Conservation (phyloP, 2,329 filamentous ascomycete species). For the Fusarium duplospermum region DNA sequence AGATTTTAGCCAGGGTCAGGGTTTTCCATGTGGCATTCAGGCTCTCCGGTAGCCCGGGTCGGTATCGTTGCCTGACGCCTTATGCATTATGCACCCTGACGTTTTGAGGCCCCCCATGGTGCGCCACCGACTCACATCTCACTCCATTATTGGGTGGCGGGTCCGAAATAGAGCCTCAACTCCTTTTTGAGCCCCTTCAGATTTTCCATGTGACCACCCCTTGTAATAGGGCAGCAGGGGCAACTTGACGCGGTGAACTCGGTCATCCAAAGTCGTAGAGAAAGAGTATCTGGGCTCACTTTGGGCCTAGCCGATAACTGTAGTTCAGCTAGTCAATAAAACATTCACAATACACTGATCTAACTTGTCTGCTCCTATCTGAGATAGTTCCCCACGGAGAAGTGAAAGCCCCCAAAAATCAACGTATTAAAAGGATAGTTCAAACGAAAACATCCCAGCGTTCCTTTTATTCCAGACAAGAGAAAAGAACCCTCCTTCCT, state of each 20-base stretch:
- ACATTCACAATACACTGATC: neutral
- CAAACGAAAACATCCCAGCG: neutral
- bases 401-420: neutral
- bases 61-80: neutral
- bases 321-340: neutral
- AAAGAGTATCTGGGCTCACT: neutral
- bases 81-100: neutral
- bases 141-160: too few relatives aligned
- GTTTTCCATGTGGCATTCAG: neutral
- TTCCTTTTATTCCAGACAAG: neutral
- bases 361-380: neutral
- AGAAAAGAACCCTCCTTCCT: neutral
- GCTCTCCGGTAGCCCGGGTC: neutral
- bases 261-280: neutral
- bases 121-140: neutral
- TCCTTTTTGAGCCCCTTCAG: neutral
- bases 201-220: neutral
- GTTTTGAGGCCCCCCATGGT: neutral
- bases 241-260: neutral
- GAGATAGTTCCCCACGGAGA: neutral
- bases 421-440: neutral
- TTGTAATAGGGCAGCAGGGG: neutral
- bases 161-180: neutral
- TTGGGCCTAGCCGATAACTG: accelerated
- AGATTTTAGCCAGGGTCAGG: neutral